Percentiles rank a stretch among this genome's conserved stretches.
Conservation (phyloP, 1,139 yeast genomes). For the Zygosaccharomyces sapae region DNA sequence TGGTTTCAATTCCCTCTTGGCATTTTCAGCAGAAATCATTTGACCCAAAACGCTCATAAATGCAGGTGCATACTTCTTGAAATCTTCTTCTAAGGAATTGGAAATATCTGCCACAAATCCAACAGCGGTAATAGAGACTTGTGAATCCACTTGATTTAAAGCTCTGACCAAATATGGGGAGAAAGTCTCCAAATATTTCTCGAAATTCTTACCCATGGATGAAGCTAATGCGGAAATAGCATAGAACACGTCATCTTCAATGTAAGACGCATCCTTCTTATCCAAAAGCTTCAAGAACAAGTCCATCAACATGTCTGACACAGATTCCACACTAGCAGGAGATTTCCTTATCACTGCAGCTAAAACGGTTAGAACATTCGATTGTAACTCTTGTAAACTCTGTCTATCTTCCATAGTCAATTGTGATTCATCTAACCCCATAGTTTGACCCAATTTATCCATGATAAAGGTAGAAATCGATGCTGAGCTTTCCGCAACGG, state of each 20-base stretch:
- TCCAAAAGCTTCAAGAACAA: constrained; percentile 65
- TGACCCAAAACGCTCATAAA: constrained; percentile 80
- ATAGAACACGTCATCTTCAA: constrained; percentile 91
- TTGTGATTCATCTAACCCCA: constrained; percentile 50
- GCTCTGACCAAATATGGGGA: constrained; percentile 78
- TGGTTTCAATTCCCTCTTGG: constrained; percentile 79
- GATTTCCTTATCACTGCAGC: constrained; percentile 86
- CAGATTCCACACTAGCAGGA: constrained; percentile 58
- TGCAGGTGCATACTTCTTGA: constrained; percentile 70
- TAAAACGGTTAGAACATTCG: constrained; percentile 77
- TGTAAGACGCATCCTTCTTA: constrained; percentile 64
- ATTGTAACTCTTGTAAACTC: constrained; percentile 83
- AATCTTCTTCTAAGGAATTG: constrained; percentile 75
- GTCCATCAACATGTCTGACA: constrained; percentile 81
- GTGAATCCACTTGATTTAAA: constrained; percentile 74
- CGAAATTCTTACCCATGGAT: constrained; percentile 66
- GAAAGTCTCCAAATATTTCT: constrained; percentile 73
- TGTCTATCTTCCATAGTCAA: constrained; percentile 65
- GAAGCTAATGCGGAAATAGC: constrained; percentile 88
- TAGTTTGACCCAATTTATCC: constrained; percentile 64
- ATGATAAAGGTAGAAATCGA: constrained; percentile 74
- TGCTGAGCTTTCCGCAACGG: constrained; percentile 65
- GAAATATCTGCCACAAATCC: constrained; percentile 96
- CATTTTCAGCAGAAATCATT: constrained; percentile 59
- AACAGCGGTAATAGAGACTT: constrained; percentile 81